Conservation (phyloP, 306 rosid species). For the Corylus heterophylla region DNA sequence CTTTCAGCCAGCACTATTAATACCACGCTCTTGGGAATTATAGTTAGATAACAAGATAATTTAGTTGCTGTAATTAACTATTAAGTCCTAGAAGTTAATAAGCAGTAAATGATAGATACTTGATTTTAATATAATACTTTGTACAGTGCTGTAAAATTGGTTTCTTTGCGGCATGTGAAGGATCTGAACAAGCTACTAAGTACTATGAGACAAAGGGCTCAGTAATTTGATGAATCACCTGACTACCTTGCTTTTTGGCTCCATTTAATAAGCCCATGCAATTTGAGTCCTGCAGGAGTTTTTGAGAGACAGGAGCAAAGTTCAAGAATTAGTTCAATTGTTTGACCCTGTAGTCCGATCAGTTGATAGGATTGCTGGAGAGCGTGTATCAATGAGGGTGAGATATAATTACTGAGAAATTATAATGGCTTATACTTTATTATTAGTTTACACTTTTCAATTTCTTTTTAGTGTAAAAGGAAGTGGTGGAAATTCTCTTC, state of each 20-base stretch:
- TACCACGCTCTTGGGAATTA: background rate
- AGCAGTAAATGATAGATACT: background rate
- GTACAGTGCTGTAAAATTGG: background rate
- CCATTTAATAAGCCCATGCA: background rate
- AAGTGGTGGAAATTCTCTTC: background rate
- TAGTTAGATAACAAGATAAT: background rate
- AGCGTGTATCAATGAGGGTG: constrained; percentile 94
- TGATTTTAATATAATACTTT: background rate
- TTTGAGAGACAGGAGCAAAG: constrained; percentile 75
- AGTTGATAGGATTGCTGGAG: constrained; percentile 78
- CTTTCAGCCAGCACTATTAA: background rate
- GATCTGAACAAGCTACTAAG: background rate
- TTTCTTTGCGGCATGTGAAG: background rate
- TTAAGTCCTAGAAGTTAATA: background rate
- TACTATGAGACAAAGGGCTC: background rate
- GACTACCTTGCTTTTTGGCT: background rate
- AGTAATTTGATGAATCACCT: background rate
- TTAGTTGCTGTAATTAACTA: background rate
- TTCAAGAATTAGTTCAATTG: constrained; percentile 64
- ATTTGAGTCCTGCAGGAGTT: constrained; percentile 56
- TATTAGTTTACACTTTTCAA: background rate
- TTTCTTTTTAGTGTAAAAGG: background rate
- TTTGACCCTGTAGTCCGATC: constrained; percentile 87
- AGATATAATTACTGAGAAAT: constrained; percentile 20
- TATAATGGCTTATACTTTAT: background rate